These are phyloP conservation scores for Cryphonectria nitschkei DNA, from an alignment of 2,329 filamentous ascomycete species.

Conservation along the genomic window DNA sequence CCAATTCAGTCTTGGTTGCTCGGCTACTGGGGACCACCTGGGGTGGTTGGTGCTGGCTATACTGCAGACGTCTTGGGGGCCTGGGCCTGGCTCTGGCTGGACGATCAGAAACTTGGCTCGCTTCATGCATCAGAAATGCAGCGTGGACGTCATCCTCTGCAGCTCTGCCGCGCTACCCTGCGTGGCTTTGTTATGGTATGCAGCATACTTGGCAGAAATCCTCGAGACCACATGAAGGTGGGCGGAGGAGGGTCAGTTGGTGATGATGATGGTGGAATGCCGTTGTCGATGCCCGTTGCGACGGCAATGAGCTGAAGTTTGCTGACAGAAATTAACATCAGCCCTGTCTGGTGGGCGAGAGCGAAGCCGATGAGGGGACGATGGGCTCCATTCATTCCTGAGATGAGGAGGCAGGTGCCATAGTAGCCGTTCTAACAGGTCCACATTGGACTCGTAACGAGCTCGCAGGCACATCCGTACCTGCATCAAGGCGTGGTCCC, in stretches of 20 bases:
- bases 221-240: not conserved
- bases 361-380: not conserved
- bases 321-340: not conserved
- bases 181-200: too few relatives aligned
- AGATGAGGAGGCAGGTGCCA: not conserved
- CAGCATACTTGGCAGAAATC: not conserved
- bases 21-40: constrained; percentile 5
- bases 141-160: constrained; percentile 10
- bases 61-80: constrained; percentile 10
- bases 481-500: constrained; percentile 21
- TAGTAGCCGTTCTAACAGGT: not conserved
- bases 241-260: not conserved
- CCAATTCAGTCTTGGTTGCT: not conserved
- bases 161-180: not conserved
- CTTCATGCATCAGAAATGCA: constrained; percentile 19
- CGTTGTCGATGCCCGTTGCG: not conserved
- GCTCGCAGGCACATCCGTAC: constrained; percentile 16
- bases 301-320: not conserved
- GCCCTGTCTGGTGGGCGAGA: not conserved
- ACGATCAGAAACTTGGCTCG: constrained; percentile 12
- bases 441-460: not conserved
- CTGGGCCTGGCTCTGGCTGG: not conserved
- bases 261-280: not conserved
- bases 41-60: not conserved
- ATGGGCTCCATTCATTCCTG: constrained; percentile 8